Percentiles rank a stretch among this genome's conserved stretches.
Evolutionary conservation across 1,284 basidiomycete species (phyloP).

Genomic region (Microbotryomycetes sp.): DNA sequence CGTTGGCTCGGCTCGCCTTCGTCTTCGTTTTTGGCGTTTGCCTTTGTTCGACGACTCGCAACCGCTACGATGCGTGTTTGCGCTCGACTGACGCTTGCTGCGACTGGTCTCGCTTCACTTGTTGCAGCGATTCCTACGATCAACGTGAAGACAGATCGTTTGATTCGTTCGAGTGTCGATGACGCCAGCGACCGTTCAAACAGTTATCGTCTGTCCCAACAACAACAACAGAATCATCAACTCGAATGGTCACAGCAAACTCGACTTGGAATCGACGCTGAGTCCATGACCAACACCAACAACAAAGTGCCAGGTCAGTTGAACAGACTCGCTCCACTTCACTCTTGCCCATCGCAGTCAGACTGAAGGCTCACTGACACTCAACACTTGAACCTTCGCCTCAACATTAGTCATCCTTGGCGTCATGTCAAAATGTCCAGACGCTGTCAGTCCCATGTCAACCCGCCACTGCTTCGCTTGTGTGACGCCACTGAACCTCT

Average conservation of each 20-base stretch:
- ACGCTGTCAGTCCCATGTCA: slow-evolving; percentile 6
- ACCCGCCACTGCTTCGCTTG: slow-evolving; percentile 8
- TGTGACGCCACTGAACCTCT: not conserved
- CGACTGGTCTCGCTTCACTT: no score
- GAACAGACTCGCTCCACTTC: not conserved
- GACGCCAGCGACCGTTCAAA: no score
- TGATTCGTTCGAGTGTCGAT: no score
- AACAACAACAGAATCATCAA: no score
- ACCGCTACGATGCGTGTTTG: no score
- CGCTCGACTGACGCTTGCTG: no score
- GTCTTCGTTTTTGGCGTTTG: no score
- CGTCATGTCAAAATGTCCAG: slow-evolving; percentile 29
- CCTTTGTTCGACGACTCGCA: no score
- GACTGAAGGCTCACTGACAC: not conserved
- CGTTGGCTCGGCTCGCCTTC: no score
- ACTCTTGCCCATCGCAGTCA: not conserved
- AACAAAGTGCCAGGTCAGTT: not conserved
- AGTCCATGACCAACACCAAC: not conserved
- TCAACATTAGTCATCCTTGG: slow-evolving; percentile 16
- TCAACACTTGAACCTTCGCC: not conserved
- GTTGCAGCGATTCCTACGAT: no score
- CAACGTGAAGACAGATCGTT: no score
- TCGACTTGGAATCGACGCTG: not conserved
- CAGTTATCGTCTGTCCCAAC: no score
- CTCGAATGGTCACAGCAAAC: not conserved